Conservation (phyloP, 2,329 filamentous ascomycete species). For the Fusarium gaditjirri region DNA sequence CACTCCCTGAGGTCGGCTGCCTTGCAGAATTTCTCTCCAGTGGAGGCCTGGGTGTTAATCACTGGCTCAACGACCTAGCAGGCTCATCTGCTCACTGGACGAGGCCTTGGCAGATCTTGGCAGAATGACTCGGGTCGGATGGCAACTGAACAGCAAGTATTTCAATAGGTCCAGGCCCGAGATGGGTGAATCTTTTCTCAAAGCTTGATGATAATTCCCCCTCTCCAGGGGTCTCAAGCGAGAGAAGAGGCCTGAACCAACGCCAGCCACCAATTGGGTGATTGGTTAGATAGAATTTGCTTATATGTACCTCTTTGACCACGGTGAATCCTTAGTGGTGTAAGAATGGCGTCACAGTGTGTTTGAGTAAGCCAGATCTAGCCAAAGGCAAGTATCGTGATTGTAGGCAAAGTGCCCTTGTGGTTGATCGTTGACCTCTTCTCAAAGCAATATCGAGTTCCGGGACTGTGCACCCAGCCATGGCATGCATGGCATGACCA, state of each 20-base stretch:
- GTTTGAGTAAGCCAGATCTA: neutral
- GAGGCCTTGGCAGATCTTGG: slow-evolving; percentile 18
- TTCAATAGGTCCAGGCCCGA: slow-evolving; percentile 1
- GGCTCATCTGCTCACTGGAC: slow-evolving; percentile 2
- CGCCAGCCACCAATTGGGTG: neutral
- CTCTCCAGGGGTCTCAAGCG: slow-evolving; percentile 7
- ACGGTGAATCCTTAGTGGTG: slow-evolving; percentile 21
- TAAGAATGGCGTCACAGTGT: slow-evolving; percentile 32
- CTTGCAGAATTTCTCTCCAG: slow-evolving; percentile 25
- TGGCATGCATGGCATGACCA: neutral
- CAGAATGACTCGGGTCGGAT: slow-evolving; percentile 15
- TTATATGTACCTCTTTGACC: neutral
- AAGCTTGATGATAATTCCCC: neutral
- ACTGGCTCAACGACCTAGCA: neutral
- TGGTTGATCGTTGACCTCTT: slow-evolving; percentile 3
- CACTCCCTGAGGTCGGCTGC: neutral
- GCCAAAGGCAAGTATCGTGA: neutral
- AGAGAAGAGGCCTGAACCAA: neutral
- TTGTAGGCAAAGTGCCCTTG: neutral
- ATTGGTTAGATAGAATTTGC: neutral
- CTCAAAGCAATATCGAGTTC: neutral
- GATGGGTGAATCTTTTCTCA: neutral
- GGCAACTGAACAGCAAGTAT: neutral
- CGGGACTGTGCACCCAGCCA: neutral
- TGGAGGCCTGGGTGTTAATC: slow-evolving; percentile 18